Evolutionary conservation across 139 green algal genomes (phyloP).

Genomic region (Diplosphaera chodatii): DNA sequence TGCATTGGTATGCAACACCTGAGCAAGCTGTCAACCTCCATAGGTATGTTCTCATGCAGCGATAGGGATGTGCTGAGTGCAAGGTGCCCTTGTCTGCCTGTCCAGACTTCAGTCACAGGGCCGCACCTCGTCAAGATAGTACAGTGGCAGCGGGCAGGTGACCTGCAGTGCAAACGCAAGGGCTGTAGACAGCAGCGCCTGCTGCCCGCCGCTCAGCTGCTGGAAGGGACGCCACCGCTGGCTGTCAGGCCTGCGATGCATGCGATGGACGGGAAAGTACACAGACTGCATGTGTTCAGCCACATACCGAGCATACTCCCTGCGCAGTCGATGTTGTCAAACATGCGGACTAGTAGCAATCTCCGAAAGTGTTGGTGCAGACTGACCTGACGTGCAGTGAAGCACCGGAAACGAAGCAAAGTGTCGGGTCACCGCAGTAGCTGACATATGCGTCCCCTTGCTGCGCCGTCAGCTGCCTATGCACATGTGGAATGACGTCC

Average conservation of each 20-base stretch:
- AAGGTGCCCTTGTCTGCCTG: too few species aligned
- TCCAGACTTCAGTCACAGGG: too few species aligned
- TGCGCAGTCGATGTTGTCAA: too few species aligned
- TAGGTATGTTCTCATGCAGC: too few species aligned
- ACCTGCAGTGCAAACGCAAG: conserved; percentile 73
- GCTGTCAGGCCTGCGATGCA: conserved; percentile 40
- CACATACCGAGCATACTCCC: too few species aligned
- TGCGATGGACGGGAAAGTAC: too few species aligned
- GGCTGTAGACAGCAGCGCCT: conserved; percentile 68
- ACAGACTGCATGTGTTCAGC: too few species aligned
- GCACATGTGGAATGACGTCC: too few species aligned
- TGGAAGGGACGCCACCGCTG: conserved; percentile 60
- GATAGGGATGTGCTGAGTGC: too few species aligned
- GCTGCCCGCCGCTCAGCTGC: conserved; percentile 67
- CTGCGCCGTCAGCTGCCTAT: conserved; percentile 25
- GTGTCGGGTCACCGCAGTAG: conserved; percentile 39
- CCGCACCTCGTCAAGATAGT: conserved; percentile 82
- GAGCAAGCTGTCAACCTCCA: too few species aligned
- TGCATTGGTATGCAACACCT: neutral
- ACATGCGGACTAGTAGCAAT: too few species aligned
- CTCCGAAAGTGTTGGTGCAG: too few species aligned
- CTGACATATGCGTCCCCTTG: conserved; percentile 43
- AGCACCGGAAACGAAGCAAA: conserved; percentile 55
- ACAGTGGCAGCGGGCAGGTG: conserved; percentile 71
- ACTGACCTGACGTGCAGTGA: conserved; percentile 55